Conservation (phyloP, 2,329 filamentous ascomycete genomes). For the Endoconidiophora polonica region DNA sequence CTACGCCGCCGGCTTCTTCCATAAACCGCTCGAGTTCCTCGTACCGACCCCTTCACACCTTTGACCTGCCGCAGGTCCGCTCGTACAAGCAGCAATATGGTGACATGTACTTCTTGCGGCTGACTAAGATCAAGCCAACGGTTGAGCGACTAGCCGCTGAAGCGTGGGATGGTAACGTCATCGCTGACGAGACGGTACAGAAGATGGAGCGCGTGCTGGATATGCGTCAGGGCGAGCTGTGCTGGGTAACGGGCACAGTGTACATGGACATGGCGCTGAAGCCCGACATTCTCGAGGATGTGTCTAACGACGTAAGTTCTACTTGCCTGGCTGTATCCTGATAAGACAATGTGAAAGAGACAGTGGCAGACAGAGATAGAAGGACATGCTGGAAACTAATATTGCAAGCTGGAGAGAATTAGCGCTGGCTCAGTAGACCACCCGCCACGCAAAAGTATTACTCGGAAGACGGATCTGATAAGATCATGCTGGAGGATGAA, state of each 20-base stretch:
- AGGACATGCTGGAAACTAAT: background rate
- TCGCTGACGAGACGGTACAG: slow-evolving; percentile 59
- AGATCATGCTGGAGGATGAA: slow-evolving; percentile 88
- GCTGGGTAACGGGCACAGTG: slow-evolving; percentile 86
- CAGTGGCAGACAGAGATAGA: background rate
- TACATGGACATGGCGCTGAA: slow-evolving; percentile 97
- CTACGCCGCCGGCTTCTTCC: background rate
- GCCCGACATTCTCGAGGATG: slow-evolving; percentile 87
- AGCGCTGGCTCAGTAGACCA: slow-evolving; percentile 83
- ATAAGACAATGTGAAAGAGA: too few species aligned
- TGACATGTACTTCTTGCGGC: slow-evolving; percentile 90
- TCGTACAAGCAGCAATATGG: slow-evolving; percentile 92
- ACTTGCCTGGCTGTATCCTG: slow-evolving; percentile 16
- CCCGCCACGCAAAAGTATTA: slow-evolving; percentile 62
- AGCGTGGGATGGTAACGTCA: slow-evolving; percentile 62
- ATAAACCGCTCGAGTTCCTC: slow-evolving; percentile 19
- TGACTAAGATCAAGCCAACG: slow-evolving; percentile 71
- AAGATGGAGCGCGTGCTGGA: slow-evolving; percentile 81
- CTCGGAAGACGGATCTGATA: slow-evolving; percentile 39
- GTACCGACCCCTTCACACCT: slow-evolving; percentile 65
- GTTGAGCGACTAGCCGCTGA: slow-evolving; percentile 59
- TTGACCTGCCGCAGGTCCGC: slow-evolving; percentile 49
- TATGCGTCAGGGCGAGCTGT: slow-evolving; percentile 85
- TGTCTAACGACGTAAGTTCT: slow-evolving; percentile 65
- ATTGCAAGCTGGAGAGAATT: background rate